These are phyloP conservation scores for Globisporangium carolinianum DNA, from an alignment of 352 stramenopile genomes.

Conservation along the genomic window DNA sequence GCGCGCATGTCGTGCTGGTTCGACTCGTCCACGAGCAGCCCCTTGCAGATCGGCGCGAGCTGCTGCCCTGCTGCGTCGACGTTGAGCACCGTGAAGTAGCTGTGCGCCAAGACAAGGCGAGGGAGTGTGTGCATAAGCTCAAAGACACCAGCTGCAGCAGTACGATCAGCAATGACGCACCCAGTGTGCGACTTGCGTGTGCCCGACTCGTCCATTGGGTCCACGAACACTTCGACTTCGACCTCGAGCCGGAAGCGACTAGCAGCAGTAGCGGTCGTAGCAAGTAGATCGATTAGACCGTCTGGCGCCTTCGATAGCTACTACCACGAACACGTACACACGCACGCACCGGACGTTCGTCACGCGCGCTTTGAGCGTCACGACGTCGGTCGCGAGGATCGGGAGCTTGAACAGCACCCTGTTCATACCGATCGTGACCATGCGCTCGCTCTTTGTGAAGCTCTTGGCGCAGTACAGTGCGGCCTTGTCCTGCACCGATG, in stretches of 20 bases:
- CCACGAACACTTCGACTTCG: conserved; percentile 61
- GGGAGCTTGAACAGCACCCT: conserved; percentile 65
- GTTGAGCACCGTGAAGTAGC: conserved; percentile 61
- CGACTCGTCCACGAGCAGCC: conserved; percentile 40
- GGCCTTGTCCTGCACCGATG: conserved; percentile 25
- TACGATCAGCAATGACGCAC: conserved; percentile 3
- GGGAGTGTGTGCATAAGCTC: not conserved
- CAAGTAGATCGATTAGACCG: too few relatives aligned
- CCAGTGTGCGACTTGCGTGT: conserved; percentile 51
- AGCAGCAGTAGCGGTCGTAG: not conserved
- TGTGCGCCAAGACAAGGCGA: conserved; percentile 1
- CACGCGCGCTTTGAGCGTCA: conserved; percentile 51
- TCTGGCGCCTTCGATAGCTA: too few relatives aligned
- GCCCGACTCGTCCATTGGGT: conserved; percentile 28
- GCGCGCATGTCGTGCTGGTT: conserved; percentile 57
- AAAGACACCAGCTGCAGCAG: not conserved
- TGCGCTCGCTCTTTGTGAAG: conserved; percentile 61
- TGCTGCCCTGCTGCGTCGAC: conserved; percentile 35
- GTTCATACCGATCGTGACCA: conserved; percentile 57
- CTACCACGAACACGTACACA: too few relatives aligned
- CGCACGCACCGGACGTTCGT: conserved; percentile 33
- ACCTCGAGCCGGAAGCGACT: conserved; percentile 20
- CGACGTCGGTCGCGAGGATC: conserved; percentile 52
- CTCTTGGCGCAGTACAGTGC: conserved; percentile 49
- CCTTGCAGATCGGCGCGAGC: conserved; percentile 34